These are phyloP conservation scores for Dissophora globulifera DNA, from an alignment of 192 early-diverging fungal genomes.

Conservation along the genomic window DNA sequence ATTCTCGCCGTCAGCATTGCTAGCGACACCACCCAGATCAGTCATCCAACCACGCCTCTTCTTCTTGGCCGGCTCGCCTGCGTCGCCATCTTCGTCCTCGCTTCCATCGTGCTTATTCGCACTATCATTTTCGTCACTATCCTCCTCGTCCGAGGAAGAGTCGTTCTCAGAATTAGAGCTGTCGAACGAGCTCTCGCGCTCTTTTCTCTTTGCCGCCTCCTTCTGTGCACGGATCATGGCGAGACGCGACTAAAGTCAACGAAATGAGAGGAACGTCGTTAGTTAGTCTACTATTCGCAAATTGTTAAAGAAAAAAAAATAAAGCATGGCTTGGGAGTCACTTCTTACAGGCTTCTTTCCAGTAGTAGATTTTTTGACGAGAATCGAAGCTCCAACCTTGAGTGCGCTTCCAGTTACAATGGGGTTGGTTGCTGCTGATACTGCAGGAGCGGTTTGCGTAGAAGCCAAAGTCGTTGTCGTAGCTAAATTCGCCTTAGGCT, in stretches of 20 bases:
- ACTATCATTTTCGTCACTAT: constrained; percentile 56
- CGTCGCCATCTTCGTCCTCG: constrained; percentile 36
- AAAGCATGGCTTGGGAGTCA: background rate
- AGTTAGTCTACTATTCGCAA: no score
- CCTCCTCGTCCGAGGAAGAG: constrained; percentile 48
- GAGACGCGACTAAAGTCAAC: constrained; percentile 29
- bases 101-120: constrained; percentile 61
- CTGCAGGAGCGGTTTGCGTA: background rate
- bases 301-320: no score
- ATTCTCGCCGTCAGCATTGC: constrained; percentile 26
- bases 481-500: no score
- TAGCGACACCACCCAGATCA: constrained; percentile 44
- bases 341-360: constrained; percentile 62
- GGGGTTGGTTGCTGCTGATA: constrained; percentile 6
- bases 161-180: constrained; percentile 77
- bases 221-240: constrained; percentile 53
- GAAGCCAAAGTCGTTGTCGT: background rate
- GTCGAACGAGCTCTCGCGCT: constrained; percentile 74
- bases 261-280: no score
- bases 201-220: constrained; percentile 63
- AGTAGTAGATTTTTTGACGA: constrained; percentile 57
- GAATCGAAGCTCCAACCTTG: constrained; percentile 57
- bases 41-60: constrained; percentile 51
- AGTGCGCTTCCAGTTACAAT: constrained; percentile 60
- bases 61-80: constrained; percentile 47